A percentile compares a stretch with the other conserved stretches of the same genome.
Conservation (phyloP, 305 asterid genomes). For the Fraxinus sp. region DNA sequence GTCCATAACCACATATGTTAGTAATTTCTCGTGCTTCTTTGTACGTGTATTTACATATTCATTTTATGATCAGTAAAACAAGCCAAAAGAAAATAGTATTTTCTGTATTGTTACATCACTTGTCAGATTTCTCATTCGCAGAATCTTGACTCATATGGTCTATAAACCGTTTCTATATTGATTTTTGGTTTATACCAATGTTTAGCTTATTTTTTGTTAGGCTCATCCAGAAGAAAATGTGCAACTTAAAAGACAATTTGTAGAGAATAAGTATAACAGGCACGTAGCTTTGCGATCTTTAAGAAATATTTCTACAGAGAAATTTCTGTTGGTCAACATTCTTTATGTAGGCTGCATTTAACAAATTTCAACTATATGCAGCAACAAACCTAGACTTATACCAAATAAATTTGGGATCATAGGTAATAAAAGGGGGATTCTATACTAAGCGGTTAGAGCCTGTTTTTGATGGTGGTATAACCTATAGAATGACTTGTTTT, state of each 20-base stretch:
- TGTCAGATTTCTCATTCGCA: background rate
- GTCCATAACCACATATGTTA: constrained; percentile 23
- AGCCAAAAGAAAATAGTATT: background rate
- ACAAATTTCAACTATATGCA: background rate
- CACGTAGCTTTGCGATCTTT: background rate
- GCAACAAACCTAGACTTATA: background rate
- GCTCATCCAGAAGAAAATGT: background rate
- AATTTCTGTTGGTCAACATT: background rate
- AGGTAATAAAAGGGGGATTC: background rate
- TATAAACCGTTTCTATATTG: background rate
- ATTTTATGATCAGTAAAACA: background rate
- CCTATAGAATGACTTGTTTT: background rate
- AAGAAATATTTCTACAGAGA: background rate
- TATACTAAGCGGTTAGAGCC: background rate
- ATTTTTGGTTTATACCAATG: background rate
- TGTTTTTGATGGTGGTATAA: background rate
- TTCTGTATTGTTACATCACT: background rate
- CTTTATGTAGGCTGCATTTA: background rate
- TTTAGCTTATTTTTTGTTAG: background rate
- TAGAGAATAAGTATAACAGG: background rate
- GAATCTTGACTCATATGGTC: background rate
- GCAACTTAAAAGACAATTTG: background rate
- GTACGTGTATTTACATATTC: background rate
- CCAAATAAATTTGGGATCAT: background rate
- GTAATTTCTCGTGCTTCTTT: background rate